Conservation (phyloP, 257 asterid species). For the Jacaranda mimosifolia region DNA sequence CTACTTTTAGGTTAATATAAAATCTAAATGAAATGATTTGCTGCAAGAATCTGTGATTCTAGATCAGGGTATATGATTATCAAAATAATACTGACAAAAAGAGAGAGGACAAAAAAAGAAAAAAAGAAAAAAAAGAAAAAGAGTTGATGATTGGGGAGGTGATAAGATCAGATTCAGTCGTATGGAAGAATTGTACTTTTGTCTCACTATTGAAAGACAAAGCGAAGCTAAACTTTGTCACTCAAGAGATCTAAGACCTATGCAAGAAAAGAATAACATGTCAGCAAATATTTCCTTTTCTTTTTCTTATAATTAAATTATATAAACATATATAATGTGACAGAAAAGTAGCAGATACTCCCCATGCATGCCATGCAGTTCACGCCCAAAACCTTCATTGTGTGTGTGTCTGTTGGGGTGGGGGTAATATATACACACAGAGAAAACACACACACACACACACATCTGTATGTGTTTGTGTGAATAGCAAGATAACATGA, state of each 20-base stretch:
- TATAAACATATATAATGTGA: constrained; percentile 14
- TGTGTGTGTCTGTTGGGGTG: too few relatives aligned
- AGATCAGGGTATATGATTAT: constrained; percentile 43
- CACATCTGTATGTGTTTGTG: constrained; percentile 21
- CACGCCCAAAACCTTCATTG: constrained; percentile 39
- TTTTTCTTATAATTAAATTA: constrained; percentile 18
- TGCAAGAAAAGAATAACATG: constrained; percentile 87
- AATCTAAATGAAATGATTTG: constrained; percentile 38
- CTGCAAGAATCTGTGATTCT: constrained; percentile 55
- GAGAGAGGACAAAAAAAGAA: constrained; percentile 18
- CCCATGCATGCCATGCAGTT: constrained; percentile 84
- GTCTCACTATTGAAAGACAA: constrained; percentile 78
- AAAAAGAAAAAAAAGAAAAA: too few relatives aligned
- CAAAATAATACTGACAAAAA: constrained; percentile 26
- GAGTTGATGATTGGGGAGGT: constrained; percentile 43
- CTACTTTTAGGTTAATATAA: constrained; percentile 45
- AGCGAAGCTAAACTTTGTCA: constrained; percentile 64
- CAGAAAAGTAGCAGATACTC: constrained; percentile 46
- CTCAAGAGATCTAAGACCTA: constrained; percentile 74
- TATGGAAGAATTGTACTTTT: constrained; percentile 66
- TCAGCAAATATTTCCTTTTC: constrained; percentile 43
- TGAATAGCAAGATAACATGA: constrained; percentile 40
- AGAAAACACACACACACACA: not conserved
- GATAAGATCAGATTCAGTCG: constrained; percentile 58
- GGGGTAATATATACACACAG: too few relatives aligned